phyloP scores from a whole-genome alignment of 176 grass and related monocot species.

The Ananas comosus region DNA sequence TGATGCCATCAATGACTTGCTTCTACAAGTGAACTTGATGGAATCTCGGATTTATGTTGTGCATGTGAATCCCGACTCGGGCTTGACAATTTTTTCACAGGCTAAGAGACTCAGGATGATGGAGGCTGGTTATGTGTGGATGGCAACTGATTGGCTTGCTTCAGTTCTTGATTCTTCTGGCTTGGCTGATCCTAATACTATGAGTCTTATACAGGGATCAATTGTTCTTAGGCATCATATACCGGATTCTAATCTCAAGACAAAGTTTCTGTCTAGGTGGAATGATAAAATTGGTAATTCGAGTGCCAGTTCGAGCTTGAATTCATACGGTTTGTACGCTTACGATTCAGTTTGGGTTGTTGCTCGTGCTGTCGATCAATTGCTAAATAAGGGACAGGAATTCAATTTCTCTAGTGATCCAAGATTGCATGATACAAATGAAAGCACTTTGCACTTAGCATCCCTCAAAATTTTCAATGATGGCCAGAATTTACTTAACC shows the following conservation, averaged over 20 bases:
- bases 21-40: conserved; percentile 57
- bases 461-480: conserved; percentile 48
- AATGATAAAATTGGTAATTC: conserved; percentile 29
- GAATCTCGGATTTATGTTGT: conserved; percentile 75
- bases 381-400: conserved; percentile 33
- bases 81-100: conserved; percentile 51
- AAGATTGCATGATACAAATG: conserved; percentile 41
- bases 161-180: conserved; percentile 65
- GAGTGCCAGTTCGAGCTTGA: conserved; percentile 35
- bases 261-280: conserved; percentile 60
- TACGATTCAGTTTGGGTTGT: conserved; percentile 73
- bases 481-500: conserved; percentile 48
- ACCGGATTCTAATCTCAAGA: conserved; percentile 49
- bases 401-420: conserved; percentile 57
- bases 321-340: conserved; percentile 67
- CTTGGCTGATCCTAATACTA: conserved; percentile 16
- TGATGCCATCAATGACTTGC: conserved; percentile 36
- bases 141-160: conserved; percentile 79
- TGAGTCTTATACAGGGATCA: conserved; percentile 52
- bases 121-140: conserved; percentile 66
- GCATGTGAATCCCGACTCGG: conserved; percentile 76
- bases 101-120: conserved; percentile 56
- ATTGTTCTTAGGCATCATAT: conserved; percentile 59
- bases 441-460: conserved; percentile 48
- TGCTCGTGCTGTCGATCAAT: conserved; percentile 56